Evolutionary conservation across 768 basidiomycete genomes (phyloP), one percentile per base, ranked within the genome.

Genomic region (Rhodotorula toruloides): DNA sequence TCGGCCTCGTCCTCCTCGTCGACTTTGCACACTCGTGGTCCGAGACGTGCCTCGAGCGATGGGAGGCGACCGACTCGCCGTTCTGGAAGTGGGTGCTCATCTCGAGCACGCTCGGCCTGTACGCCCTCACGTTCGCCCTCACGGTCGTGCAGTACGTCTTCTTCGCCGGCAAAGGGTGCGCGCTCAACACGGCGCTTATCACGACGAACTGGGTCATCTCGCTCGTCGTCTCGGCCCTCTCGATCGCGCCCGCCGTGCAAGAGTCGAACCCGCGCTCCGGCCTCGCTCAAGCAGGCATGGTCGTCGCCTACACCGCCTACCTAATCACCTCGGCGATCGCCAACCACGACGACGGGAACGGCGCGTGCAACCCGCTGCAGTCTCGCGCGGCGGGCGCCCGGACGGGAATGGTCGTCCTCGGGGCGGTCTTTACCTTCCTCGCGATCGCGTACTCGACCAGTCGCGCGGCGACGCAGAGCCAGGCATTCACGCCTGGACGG

Each of bases 1-100:
- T 99, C 70, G 96, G 96, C 53, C 86, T 99, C 36, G 90, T 99
- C 63, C 87, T 99, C 49, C 86, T 99, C 63, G 88, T 99, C 78
- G 96, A 99, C 80, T 98, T 98, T 75, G 96, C 96, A 4, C 96
- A 99, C 76, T 88, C 90, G 10, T 98, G 93, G 93, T 91, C 91
- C 22, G 96, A 99, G 79, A 93, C 86, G 11, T 98, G 94, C 77
- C 83, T 97, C 58, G 87, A 94, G 71, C 91, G 91, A 60, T 97
- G 91, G 93, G 94, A 97, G 77, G 84, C 85, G 64, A 74, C 75
- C 36, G 83, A 84, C 50, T 93, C 91, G 16, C 88, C 87, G 71
- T 78, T 93, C 56, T 99, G 96, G 96, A 91, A 96, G 77, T 97
- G 88, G 85, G 85, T 94, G 63, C 86, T 98, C 58, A 86, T 99